A percentile compares a stretch with the other conserved stretches of the same genome.
Evolutionary conservation across 805 yeast species (phyloP).

Genomic region (Candida hungchunana): DNA sequence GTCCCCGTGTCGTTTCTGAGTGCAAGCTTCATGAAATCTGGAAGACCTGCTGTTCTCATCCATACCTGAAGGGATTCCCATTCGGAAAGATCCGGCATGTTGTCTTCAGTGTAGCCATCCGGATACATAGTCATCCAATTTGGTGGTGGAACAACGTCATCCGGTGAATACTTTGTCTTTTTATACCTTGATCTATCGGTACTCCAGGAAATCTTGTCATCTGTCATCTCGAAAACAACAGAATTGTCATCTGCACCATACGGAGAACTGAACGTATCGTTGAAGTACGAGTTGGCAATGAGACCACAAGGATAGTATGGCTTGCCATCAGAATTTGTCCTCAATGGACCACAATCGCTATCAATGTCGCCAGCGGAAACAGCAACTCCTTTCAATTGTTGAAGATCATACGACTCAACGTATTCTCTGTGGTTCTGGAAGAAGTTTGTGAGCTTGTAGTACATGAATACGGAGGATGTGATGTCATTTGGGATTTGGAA

Average conservation of each 20-base stretch:
- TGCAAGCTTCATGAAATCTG: constrained; percentile 77
- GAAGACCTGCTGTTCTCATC: constrained; percentile 97
- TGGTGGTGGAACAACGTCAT: constrained; percentile 88
- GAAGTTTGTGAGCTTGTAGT: constrained; percentile 85
- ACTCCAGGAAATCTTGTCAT: constrained; percentile 77
- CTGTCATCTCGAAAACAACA: constrained; percentile 22
- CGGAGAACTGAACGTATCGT: constrained; percentile 72
- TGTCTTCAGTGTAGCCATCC: constrained; percentile 79
- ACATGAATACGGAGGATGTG: constrained; percentile 66
- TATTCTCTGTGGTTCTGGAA: constrained; percentile 94
- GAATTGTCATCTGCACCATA: constrained; percentile 19
- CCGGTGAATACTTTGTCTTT: constrained; percentile 61
- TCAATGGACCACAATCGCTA: constrained; percentile 60
- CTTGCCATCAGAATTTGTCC: constrained; percentile 45
- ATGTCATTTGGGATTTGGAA: constrained; percentile 72
- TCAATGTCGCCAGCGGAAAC: constrained; percentile 47
- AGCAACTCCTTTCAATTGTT: constrained; percentile 77
- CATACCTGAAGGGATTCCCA: constrained; percentile 92
- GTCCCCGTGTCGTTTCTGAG: constrained; percentile 60
- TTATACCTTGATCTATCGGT: constrained; percentile 70
- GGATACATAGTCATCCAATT: constrained; percentile 82
- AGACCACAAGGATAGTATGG: constrained; percentile 92
- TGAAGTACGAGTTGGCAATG: constrained; percentile 88
- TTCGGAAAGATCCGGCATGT: constrained; percentile 67
- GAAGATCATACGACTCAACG: constrained; percentile 77